A percentile compares a stretch with the other conserved stretches of the same genome.
These are phyloP conservation scores for Pseudopithomyces chartarum DNA, from an alignment of 2,329 filamentous ascomycete species.

Conservation along the genomic window DNA sequence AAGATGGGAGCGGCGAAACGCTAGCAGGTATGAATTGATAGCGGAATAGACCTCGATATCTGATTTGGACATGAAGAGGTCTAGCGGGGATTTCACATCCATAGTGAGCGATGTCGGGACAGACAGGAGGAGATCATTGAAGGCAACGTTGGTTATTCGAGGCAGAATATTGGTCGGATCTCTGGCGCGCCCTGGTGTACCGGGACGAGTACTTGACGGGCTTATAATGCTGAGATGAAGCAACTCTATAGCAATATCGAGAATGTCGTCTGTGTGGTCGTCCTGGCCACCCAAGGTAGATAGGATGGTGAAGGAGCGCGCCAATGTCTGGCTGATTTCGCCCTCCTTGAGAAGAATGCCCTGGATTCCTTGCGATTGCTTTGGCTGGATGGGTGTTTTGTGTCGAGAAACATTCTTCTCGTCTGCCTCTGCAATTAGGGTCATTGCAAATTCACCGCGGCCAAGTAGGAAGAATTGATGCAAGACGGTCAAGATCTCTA, in stretches of 20 bases:
- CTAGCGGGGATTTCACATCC: slow-evolving; percentile 76
- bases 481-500: slow-evolving; percentile 76
- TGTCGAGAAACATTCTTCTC: slow-evolving; percentile 76
- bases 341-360: slow-evolving; percentile 80
- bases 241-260: slow-evolving; percentile 81
- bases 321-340: slow-evolving; percentile 78
- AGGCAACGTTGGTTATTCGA: slow-evolving; percentile 58
- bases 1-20: slow-evolving; percentile 83
- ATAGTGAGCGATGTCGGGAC: slow-evolving; percentile 73
- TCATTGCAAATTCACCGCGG: slow-evolving; percentile 88
- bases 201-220: slow-evolving; percentile 37
- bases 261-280: slow-evolving; percentile 71
- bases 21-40: slow-evolving; percentile 87
- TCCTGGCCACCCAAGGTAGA: slow-evolving; percentile 79
- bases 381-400: slow-evolving; percentile 49
- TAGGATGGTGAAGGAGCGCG: slow-evolving; percentile 78
- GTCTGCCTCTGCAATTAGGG: slow-evolving; percentile 84
- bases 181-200: slow-evolving; percentile 48
- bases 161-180: slow-evolving; percentile 37
- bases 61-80: slow-evolving; percentile 79
- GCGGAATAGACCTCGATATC: slow-evolving; percentile 81
- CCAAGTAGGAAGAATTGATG: slow-evolving; percentile 87
- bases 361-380: slow-evolving; percentile 58
- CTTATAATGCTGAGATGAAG: slow-evolving; percentile 70
- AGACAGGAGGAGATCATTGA: slow-evolving; percentile 82